These are phyloP conservation scores for Liriodendron chinense DNA, from an alignment of 164 flowering plant species.

Conservation along the genomic window DNA sequence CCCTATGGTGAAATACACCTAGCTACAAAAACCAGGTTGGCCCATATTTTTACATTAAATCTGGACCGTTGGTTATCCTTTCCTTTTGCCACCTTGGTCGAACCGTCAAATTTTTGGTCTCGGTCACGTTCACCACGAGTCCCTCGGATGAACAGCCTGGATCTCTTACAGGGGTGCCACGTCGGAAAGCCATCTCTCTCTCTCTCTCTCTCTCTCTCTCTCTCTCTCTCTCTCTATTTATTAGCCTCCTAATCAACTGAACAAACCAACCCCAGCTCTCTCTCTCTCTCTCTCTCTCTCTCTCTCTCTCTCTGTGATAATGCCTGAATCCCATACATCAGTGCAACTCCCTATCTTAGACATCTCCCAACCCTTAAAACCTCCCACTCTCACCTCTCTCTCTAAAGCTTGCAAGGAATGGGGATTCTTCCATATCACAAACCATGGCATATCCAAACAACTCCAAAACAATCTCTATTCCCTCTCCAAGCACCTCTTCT, in stretches of 20 bases:
- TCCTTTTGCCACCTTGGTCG: too few species aligned
- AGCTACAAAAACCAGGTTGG: too few species aligned
- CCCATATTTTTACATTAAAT: too few species aligned
- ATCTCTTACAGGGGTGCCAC: not conserved
- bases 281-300: slow-evolving; percentile 10
- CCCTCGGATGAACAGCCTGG: too few species aligned
- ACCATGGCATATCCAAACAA: slow-evolving; percentile 70
- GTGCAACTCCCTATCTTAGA: slow-evolving; percentile 67
- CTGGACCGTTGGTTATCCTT: too few species aligned
- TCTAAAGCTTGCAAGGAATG: slow-evolving; percentile 64
- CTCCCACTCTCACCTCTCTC: slow-evolving; percentile 53
- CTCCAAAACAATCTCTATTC: slow-evolving; percentile 34
- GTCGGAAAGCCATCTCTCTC: not conserved
- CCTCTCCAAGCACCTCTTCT: slow-evolving; percentile 49
- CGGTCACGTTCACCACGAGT: too few species aligned
- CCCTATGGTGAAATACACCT: too few species aligned
- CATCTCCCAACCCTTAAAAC: slow-evolving; percentile 50
- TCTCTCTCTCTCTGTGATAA: slow-evolving; percentile 17
- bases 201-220: slow-evolving; percentile 12
- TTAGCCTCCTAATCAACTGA: slow-evolving; percentile 13
- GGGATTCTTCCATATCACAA: slow-evolving; percentile 83
- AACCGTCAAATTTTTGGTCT: too few species aligned
- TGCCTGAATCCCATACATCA: slow-evolving; percentile 41
- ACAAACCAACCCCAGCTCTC: slow-evolving; percentile 19
- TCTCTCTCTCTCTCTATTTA: not conserved